phyloP scores from a whole-genome alignment of 1,284 basidiomycete species.

The Omphalotus olearius region DNA sequence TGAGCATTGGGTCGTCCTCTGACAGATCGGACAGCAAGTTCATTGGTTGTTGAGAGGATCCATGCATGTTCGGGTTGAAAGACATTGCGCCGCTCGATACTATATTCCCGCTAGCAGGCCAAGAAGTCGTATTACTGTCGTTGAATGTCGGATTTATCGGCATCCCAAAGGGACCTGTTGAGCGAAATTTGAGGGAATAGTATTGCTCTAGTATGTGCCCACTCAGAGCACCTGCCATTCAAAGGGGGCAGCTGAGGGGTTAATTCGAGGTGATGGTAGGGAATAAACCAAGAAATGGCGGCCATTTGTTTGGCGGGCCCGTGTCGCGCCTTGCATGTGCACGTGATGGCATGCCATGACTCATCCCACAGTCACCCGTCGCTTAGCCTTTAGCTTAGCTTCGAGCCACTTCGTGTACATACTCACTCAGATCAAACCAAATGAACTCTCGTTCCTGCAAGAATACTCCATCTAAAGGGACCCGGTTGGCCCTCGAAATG shows the following conservation, averaged over 20 bases:
- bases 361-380: too few species aligned
- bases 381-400: too few species aligned
- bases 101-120: constrained; percentile 21
- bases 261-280: not conserved
- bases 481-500: too few species aligned
- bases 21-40: constrained; percentile 8
- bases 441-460: too few species aligned
- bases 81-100: constrained; percentile 51
- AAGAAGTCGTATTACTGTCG: constrained; percentile 2
- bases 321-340: too few species aligned
- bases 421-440: too few species aligned
- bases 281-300: too few species aligned
- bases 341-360: too few species aligned
- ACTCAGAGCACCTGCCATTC: constrained; percentile 47
- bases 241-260: not conserved
- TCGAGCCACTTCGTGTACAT: too few species aligned
- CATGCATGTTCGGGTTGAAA: constrained; percentile 55
- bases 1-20: constrained; percentile 26
- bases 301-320: too few species aligned
- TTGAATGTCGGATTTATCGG: constrained; percentile 13
- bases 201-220: constrained; percentile 44
- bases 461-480: too few species aligned
- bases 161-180: constrained; percentile 29
- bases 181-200: constrained; percentile 25
- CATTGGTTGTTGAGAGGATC: constrained; percentile 30